These are phyloP conservation scores for Lichtheimia ornata DNA, from an alignment of 371 early-diverging fungal genomes.

Conservation along the genomic window DNA sequence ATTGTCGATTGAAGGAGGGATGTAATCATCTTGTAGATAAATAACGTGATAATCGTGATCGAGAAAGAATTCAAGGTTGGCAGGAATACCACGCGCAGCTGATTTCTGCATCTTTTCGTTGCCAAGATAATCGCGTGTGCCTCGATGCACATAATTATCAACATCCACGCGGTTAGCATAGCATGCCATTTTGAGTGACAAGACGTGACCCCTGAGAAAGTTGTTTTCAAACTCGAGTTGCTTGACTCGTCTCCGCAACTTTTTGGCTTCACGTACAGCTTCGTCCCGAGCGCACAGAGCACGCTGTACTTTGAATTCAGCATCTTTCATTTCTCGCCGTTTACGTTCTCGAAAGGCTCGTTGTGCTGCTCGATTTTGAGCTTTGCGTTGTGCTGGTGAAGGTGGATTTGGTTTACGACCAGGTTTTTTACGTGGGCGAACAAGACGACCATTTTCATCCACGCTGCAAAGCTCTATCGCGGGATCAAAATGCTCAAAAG, in stretches of 20 bases:
- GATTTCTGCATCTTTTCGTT: conserved; percentile 32
- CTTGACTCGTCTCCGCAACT: conserved; percentile 20
- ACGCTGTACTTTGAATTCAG: conserved; percentile 34
- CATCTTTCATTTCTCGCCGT: conserved; percentile 39
- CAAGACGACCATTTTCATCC: conserved; percentile 31
- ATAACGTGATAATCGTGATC: conserved; percentile 27
- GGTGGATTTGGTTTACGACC: conserved; percentile 35
- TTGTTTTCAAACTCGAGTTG: conserved; percentile 33
- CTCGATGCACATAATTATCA: conserved; percentile 32
- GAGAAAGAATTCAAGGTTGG: conserved; percentile 40
- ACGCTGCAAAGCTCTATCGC: conserved; percentile 27
- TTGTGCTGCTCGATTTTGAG: conserved; percentile 33
- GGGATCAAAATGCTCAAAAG: conserved; percentile 38
- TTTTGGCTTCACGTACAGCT: conserved; percentile 19
- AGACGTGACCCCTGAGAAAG: conserved; percentile 32
- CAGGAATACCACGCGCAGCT: conserved; percentile 32
- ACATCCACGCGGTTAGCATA: conserved; percentile 35
- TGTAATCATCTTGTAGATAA: conserved; percentile 12
- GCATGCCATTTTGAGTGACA: conserved; percentile 39
- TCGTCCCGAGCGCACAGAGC: conserved; percentile 26
- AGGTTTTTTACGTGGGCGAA: conserved; percentile 35
- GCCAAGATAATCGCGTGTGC: conserved; percentile 35
- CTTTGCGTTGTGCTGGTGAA: conserved; percentile 53
- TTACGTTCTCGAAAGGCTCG: conserved; percentile 37
- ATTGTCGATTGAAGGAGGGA: conserved; percentile 3